Evolutionary conservation across 1,284 basidiomycete species (phyloP), one percentile per base, ranked within the genome.

Genomic region (Phylloboletellus chloephorus): DNA sequence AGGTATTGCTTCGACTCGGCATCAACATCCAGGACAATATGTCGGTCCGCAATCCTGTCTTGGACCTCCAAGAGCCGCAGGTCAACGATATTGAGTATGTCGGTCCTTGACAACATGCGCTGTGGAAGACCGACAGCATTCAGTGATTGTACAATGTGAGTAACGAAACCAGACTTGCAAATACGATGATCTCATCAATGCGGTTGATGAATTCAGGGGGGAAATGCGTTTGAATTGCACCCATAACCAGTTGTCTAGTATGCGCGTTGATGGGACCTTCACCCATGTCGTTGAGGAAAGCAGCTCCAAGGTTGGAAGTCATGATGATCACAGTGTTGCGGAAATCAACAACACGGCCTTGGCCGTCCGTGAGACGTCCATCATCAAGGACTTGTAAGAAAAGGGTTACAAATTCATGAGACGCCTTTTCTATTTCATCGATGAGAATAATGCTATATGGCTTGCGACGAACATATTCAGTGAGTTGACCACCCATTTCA

Each of bases 361-460:
- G 86, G 7, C 86, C 83, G 53, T 97, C 94, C 12, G 92, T 96
- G 49, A 97, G 71, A 37, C 82, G 80, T n/a, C 94, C 94, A 54
- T 98, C 95, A 55, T 98, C 94, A 42, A 98, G 78, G 24, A 97
- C 88, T 66, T 97, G 94, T 12, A 98, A 71, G 64, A 97, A 88
- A 33, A 97, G 73, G 29, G 90, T 94, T 50, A 92, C 81, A 48
- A 97, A 93, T 65, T 94, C 90, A 42, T 78, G 79, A 47, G 82
- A 82, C 4, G 91, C 88, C 65, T 96, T 96, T 63, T 96, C 93
- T 42, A 96, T 83, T 65, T 89, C 85, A 58, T 88, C 86, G 53
- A 89, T 81, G 49, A 89, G 72, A 38, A 89, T 72, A 55, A 89
- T 88, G 42, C 74, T 78, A 58, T 89, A 91, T 2, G 88, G 91